Base-by-base conservation (phyloP, 306 rosid genomes). In the Castanopsis chinensis region DNA sequence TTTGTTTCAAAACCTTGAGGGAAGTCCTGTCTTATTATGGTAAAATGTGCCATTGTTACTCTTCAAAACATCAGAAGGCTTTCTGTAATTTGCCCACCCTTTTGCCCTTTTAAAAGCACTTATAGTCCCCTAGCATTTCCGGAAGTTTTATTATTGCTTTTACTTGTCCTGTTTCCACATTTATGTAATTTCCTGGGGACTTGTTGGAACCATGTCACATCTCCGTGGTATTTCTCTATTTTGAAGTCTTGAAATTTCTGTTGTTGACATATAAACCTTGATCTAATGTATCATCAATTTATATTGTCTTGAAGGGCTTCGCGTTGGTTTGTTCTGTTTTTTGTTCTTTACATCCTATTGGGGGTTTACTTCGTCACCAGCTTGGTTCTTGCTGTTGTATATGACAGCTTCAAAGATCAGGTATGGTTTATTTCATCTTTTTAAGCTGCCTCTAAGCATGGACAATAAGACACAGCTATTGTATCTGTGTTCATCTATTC, bases 361-460 rank as follows among this genome's bases (percentile, higher is more conserved):
- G 99, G 98, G 76, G 99, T 95, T 65, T 95, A 95, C 89, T 93
- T 93, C 72, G 96, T 95, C 78, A 95, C 98, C 20, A 95, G 89
- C 86, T 87, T 95, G 91, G 84, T 95, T 52, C 99, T 95, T 82
- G 99, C 99, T 45, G 99, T 95, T 82, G 97, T 95, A 78, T 93
- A 93, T 55, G 94, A 95, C 63, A 93, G 98, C 87, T 95, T 95
- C 85, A 95, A 93, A 87, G 74, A 86, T 81, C 93, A 95, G 99
- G 99, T 95, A 88, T 84, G 49, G 21, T 77, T 79, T 64, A 21
- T 53, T 25, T 53, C 70, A 32, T 80, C 58, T 43, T 71, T 5
- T 73, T 64, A 13, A 53, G 56, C 71, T 53, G 73, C 81, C 61
- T 71, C 13, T 32, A 12, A 28, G 74, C 55, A 59, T 51, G 73